Conservation (phyloP, 108 stramenopile genomes). For the Stephanodiscus minutulus region DNA sequence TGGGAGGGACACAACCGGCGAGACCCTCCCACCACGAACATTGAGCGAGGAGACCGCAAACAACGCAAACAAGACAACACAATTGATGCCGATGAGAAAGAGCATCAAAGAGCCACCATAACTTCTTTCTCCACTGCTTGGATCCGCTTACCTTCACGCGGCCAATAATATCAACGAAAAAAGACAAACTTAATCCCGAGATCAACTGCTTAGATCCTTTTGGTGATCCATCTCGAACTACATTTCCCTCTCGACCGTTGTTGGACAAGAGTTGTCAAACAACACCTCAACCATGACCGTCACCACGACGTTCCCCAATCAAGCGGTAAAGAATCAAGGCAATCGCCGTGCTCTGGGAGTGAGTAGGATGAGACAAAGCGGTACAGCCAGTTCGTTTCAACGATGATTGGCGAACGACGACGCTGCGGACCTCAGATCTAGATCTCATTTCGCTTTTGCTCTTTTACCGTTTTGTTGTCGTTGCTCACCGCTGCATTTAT, state of each 20-base stretch:
- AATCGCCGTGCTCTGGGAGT: slow-evolving; percentile 47
- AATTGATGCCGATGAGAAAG: slow-evolving; percentile 12
- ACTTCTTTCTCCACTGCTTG: background rate
- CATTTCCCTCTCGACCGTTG: slow-evolving; percentile 3
- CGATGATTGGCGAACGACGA: background rate
- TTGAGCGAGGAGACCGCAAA: slow-evolving; percentile 5
- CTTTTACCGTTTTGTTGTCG: background rate
- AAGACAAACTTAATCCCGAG: background rate
- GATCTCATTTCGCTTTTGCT: slow-evolving; percentile 5
- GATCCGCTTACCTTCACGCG: background rate
- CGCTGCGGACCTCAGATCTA: background rate
- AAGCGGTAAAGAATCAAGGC: slow-evolving; percentile 23
- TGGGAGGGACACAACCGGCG: slow-evolving; percentile 5
- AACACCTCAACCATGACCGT: background rate
- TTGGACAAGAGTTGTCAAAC: slow-evolving; percentile 12
- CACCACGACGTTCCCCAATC: slow-evolving; percentile 37
- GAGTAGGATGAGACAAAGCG: slow-evolving; percentile 13
- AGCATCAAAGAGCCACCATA: slow-evolving; percentile 5
- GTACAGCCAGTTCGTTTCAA: background rate
- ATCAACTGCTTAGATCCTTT: background rate
- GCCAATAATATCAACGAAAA: background rate
- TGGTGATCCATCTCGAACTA: slow-evolving; percentile 3
- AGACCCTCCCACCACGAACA: slow-evolving; percentile 2
- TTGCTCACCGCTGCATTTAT: slow-evolving; percentile 1
- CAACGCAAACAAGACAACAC: background rate